Base-by-base conservation (phyloP, 73 alveolate genomes). In the Vitrella brassicaformis region DNA sequence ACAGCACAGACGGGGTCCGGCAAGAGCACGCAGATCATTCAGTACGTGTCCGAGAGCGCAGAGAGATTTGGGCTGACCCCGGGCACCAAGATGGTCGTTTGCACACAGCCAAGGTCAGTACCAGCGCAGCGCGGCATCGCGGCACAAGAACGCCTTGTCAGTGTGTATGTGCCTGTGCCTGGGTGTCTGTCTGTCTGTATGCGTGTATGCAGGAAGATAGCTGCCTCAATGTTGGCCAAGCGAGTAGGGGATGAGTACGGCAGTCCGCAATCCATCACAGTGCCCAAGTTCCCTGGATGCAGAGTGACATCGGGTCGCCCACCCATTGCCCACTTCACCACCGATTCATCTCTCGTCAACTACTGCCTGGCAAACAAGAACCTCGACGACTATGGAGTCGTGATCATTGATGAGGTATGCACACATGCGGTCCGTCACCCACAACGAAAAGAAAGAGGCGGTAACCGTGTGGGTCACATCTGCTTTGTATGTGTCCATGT, bases 1-100 rank as follows among this genome's bases (percentile, higher is more conserved):
- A 98, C 91, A 31, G 99, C 98, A 73, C 98, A 96, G 83, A 96
- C 99, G 19, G 99, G 99, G 28, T 93, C 98, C 32, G 99, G 99
- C 0, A 95, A 95, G 82, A 95, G 98, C 18, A 95, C 99, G 0
- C 92, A 95, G 80, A 83, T 95, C 47, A 95, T 98, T 0, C 93
- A 95, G 85, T 95, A 95, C 81, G 83, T 95, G 79, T 92, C 89
- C 87, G 99, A 95, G 82, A 93, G 82, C 71, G 98, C 97, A 22
- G 94, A 95, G 81, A n/a, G n/a, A n/a, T n/a, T n/a, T n/a, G n/a
- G n/a, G n/a, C n/a, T n/a, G n/a, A n/a, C n/a, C n/a, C n/a, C n/a
- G n/a, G n/a, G 67, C 7, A 75, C 97, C 29, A 85, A 85, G 74
- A 81, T 91, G 31, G 94, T 96, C 19, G 99, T 98, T 14, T 96